These are phyloP conservation scores for Jatropha multifida DNA, from an alignment of 441 rosid genomes.

Conservation along the genomic window DNA sequence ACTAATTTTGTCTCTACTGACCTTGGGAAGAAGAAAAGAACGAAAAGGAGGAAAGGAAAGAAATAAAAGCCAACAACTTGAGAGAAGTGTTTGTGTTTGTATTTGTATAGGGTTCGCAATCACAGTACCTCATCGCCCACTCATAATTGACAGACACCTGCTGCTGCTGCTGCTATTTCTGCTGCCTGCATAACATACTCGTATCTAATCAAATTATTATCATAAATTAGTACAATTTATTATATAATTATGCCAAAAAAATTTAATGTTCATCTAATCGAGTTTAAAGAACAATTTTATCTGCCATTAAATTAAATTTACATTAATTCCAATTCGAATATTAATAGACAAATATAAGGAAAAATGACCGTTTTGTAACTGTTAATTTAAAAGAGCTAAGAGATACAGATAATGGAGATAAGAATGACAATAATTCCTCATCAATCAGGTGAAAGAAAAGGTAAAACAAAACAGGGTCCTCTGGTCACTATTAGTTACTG, in stretches of 20 bases:
- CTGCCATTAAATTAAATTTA: no score
- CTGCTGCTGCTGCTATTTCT: no score
- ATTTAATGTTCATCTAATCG: no score
- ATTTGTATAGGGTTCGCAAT: no score
- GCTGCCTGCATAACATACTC: no score
- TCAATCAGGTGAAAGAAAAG: slow-evolving; percentile 12
- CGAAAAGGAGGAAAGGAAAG: neutral
- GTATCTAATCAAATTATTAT: no score
- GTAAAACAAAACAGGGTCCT: slow-evolving; percentile 18
- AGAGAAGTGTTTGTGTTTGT: neutral
- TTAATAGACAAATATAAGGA: neutral
- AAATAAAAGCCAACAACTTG: neutral
- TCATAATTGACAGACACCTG: no score
- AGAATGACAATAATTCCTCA: slow-evolving; percentile 4
- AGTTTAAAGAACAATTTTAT: no score
- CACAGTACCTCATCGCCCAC: no score
- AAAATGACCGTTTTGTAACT: neutral
- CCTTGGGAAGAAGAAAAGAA: slow-evolving; percentile 15
- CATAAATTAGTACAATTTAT: no score
- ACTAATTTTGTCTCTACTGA: slow-evolving; percentile 25
- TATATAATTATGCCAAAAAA: no score
- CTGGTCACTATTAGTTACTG: slow-evolving; percentile 22
- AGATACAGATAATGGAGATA: neutral
- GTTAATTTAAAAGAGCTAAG: neutral
- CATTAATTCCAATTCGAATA: neutral